These are phyloP conservation scores for Euphrasia arctica DNA, from an alignment of 305 asterid genomes.

Conservation along the genomic window DNA sequence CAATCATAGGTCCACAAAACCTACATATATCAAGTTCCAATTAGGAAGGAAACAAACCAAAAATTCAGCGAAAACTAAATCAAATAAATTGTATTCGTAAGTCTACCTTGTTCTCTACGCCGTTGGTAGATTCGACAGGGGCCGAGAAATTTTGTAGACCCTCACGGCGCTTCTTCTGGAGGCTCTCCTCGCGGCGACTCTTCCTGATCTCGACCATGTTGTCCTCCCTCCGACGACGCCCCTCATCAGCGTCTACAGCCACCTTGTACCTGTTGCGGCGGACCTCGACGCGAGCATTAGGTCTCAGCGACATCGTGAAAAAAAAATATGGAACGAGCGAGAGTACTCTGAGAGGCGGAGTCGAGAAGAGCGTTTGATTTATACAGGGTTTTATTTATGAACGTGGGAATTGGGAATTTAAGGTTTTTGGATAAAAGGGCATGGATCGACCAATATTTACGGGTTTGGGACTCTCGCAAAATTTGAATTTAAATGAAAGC, in stretches of 20 bases:
- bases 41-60: background rate
- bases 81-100: background rate
- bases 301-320: conserved; percentile 60
- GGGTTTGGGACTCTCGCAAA: conserved; percentile 14
- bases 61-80: background rate
- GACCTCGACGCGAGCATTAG: conserved; percentile 60
- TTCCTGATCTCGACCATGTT: conserved; percentile 95
- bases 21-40: background rate
- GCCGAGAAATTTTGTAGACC: conserved; percentile 44
- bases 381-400: conserved; percentile 24
- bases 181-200: conserved; percentile 80
- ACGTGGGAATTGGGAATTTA: conserved; percentile 20
- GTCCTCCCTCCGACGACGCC: conserved; percentile 90
- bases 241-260: conserved; percentile 92
- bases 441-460: conserved; percentile 51
- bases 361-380: conserved; percentile 32
- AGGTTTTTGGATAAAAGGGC: conserved; percentile 32
- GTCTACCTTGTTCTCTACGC: conserved; percentile 60
- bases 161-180: conserved; percentile 93
- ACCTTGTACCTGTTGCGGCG: conserved; percentile 93
- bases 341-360: conserved; percentile 29
- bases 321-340: background rate
- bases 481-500: conserved; percentile 44
- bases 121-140: conserved; percentile 43
- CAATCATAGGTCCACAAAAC: conserved; percentile 6